phyloP scores from a whole-genome alignment of 2,329 filamentous ascomycete genomes.

The Pseudopyricularia javanii region DNA sequence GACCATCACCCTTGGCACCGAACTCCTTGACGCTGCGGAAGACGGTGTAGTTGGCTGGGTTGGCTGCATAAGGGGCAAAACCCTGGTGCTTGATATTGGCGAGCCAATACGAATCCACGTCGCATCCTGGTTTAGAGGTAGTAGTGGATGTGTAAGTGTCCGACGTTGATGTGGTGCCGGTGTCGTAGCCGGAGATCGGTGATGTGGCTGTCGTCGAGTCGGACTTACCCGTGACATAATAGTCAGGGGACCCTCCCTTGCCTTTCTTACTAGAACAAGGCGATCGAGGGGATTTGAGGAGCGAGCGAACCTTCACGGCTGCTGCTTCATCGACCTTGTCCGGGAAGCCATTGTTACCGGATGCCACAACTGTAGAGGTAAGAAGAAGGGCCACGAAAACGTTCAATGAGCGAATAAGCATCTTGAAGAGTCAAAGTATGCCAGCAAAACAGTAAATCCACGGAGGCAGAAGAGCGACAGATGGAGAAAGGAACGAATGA shows the following conservation, averaged over 20 bases:
- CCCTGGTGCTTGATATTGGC: constrained; percentile 8
- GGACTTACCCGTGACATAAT: background rate
- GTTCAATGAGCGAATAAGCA: constrained; percentile 10
- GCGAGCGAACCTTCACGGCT: constrained; percentile 6
- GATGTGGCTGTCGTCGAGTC: background rate
- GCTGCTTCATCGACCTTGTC: constrained; percentile 1
- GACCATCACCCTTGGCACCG: constrained; percentile 62
- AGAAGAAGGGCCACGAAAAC: constrained; percentile 9
- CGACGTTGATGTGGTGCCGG: background rate
- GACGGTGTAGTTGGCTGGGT: constrained; percentile 5
- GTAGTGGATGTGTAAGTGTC: background rate
- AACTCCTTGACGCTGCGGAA: constrained; percentile 12
- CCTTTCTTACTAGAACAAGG: constrained; percentile 1
- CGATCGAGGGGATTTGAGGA: constrained; percentile 4
- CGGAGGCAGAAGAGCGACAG: background rate
- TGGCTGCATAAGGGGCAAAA: constrained; percentile 5
- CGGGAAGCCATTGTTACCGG: background rate
- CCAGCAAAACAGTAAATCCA: background rate
- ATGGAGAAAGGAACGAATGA: background rate
- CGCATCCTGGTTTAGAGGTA: background rate
- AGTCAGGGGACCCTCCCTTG: background rate
- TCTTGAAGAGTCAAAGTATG: constrained; percentile 9
- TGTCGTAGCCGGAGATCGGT: background rate
- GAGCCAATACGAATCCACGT: constrained; percentile 5
- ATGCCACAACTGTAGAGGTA: constrained; percentile 4